These are phyloP conservation scores for Auriculariales sp. DNA, from an alignment of 768 basidiomycete genomes.

Conservation along the genomic window DNA sequence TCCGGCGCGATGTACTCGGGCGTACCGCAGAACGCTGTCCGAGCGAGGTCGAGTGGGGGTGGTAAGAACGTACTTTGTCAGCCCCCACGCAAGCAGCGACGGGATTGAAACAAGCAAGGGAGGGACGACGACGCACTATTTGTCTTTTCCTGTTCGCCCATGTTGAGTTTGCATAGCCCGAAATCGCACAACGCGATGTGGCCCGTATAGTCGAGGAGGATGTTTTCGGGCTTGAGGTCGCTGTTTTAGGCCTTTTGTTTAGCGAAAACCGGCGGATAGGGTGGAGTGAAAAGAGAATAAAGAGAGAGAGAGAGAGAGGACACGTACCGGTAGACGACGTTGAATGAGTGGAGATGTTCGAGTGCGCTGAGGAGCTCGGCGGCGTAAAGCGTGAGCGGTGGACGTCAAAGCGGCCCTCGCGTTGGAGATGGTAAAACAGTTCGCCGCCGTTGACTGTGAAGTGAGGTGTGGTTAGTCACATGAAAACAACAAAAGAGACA, in stretches of 20 bases:
- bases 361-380: slow-evolving; percentile 92
- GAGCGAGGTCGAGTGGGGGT: slow-evolving; percentile 5
- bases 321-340: slow-evolving; percentile 87
- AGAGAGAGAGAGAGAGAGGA: not conserved
- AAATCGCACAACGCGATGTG: slow-evolving; percentile 98
- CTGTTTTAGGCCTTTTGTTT: too few species aligned
- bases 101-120: slow-evolving; percentile 62
- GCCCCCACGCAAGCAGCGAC: slow-evolving; percentile 2
- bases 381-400: slow-evolving; percentile 90
- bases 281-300: slow-evolving; percentile 3
- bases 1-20: slow-evolving; percentile 99
- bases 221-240: slow-evolving; percentile 97
- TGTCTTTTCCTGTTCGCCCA: slow-evolving; percentile 95
- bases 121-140: slow-evolving; percentile 53
- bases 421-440: slow-evolving; percentile 92
- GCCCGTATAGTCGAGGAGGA: slow-evolving; percentile 90
- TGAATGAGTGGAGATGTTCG: slow-evolving; percentile 93
- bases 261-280: too few species aligned
- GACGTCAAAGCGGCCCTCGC: slow-evolving; percentile 94
- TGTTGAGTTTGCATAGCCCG: slow-evolving; percentile 90
- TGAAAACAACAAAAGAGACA: not conserved
- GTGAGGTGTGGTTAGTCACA: not conserved
- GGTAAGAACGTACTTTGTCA: not conserved
- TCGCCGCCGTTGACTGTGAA: slow-evolving; percentile 91
- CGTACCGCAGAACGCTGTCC: slow-evolving; percentile 86